Percentiles rank a stretch among this genome's conserved stretches.
Conservation (phyloP, 768 basidiomycete genomes). For the Tulasnella sp. region DNA sequence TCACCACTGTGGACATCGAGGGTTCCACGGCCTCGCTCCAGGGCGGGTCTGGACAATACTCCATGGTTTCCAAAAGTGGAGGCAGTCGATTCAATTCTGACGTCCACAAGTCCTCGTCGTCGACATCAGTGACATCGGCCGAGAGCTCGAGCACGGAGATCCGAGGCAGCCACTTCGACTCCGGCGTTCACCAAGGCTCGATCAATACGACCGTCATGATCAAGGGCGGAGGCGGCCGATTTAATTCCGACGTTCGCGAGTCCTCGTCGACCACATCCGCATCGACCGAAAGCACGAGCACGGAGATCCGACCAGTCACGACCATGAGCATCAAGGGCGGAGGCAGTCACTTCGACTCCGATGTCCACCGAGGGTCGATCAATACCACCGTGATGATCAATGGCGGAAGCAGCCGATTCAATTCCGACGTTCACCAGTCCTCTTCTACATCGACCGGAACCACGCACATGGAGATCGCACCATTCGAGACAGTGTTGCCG, state of each 20-base stretch:
- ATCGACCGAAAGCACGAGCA: not conserved
- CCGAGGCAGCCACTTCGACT: not conserved
- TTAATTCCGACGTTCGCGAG: not conserved
- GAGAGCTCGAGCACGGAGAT: not conserved
- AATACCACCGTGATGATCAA: not conserved
- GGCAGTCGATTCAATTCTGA: not conserved
- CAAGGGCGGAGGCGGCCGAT: not conserved
- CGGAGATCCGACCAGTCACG: not conserved
- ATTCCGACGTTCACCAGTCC: too few species aligned
- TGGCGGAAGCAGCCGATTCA: too few species aligned
- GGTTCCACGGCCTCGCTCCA: too few species aligned
- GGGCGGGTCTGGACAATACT: too few species aligned
- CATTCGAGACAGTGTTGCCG: too few species aligned
- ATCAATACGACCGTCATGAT: not conserved
- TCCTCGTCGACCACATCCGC: not conserved
- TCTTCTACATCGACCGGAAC: too few species aligned
- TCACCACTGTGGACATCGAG: too few species aligned
- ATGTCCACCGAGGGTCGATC: not conserved
- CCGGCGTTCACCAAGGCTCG: too few species aligned
- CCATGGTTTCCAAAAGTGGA: not conserved
- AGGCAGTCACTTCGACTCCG: not conserved
- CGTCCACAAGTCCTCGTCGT: not conserved
- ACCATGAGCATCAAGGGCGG: not conserved
- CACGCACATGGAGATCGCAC: too few species aligned
- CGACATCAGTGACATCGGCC: too few species aligned